Evolutionary conservation across 306 rosid species (phyloP), one percentile per base, ranked within the genome.

Genomic region (Prunus salicina): DNA sequence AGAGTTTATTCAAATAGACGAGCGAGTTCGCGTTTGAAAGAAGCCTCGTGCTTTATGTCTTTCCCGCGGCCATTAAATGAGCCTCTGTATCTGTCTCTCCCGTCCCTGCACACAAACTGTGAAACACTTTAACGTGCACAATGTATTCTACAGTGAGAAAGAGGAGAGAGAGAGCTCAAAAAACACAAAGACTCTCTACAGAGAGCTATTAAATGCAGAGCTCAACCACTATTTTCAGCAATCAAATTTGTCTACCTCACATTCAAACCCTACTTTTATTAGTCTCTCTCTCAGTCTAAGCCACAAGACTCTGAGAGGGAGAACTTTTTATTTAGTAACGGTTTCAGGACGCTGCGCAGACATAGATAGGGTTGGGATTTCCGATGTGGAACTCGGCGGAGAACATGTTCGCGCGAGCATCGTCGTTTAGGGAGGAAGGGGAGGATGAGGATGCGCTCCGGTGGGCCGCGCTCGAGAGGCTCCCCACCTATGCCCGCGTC

Each of bases 391-490:
- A 96, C 93, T 86, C 98, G 62, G 86, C 91, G 71, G 89, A 89
- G 77, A 91, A 92, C 58, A 93, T 86, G 47, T 96, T 96, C 58
- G 82, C 86, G 16, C 65, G 96, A 66, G 60, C 96, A 79, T 64
- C 85, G 60, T 88, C 99, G 65, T 88, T 89, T 12, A 55, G 89
- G 61, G 96, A 81, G 72, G 79, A 52, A 3, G 91, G 82, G 1
- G 97, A 89, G 12, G 99, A 92, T 1, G 97, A 89, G 78, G 93
- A 86, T 82, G 99, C 87, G n/a, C 88, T 96, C 43, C 97, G 94
- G 56, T 96, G 99, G 99, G 99, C 98, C 13, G 99, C 98, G 63
- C 82, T 96, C 14, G 94, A 96, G 90, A 82, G 98, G 74, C 80
- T 96, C 13, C 98, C 99, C 1, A 96, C 99, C 0, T 96, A 96